Percentiles rank a stretch among this genome's conserved stretches.
These are phyloP conservation scores for Rhododendron simsii DNA, from an alignment of 148 eudicot species.

Conservation along the genomic window DNA sequence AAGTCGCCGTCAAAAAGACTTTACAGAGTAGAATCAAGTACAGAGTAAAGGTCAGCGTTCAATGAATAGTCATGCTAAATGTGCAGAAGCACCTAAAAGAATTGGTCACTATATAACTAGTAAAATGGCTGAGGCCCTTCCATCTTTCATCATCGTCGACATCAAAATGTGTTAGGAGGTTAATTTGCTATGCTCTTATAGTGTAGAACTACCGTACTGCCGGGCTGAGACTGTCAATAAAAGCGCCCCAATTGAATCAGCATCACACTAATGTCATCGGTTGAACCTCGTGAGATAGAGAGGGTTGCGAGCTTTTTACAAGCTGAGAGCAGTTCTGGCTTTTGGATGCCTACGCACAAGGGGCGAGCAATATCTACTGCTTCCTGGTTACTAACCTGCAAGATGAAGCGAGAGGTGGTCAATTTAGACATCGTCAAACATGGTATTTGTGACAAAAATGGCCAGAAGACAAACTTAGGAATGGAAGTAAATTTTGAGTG, in stretches of 20 bases:
- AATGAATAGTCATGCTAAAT: neutral
- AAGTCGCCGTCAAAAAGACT: neutral
- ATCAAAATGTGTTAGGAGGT: neutral
- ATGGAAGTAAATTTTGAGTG: neutral
- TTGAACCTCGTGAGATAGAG: conserved; percentile 47
- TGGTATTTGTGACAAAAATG: neutral
- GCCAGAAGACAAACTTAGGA: neutral
- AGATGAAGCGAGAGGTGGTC: neutral
- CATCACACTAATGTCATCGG: conserved; percentile 55
- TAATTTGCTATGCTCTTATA: neutral
- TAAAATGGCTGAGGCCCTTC: neutral
- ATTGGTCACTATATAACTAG: neutral
- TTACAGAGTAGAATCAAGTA: neutral
- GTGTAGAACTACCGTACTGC: neutral
- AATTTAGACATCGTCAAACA: neutral
- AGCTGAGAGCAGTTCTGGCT: conserved; percentile 32
- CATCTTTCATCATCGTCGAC: neutral
- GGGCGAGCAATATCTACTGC: conserved; percentile 51
- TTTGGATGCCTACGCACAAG: conserved; percentile 18
- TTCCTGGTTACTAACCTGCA: conserved; percentile 57
- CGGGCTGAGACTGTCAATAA: neutral
- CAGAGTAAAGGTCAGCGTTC: neutral
- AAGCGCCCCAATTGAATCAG: conserved; percentile 39
- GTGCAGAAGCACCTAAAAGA: neutral
- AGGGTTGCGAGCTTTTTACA: conserved; percentile 53